phyloP scores from a whole-genome alignment of 352 stramenopile genomes.

The Globisporangium iwayamae region DNA sequence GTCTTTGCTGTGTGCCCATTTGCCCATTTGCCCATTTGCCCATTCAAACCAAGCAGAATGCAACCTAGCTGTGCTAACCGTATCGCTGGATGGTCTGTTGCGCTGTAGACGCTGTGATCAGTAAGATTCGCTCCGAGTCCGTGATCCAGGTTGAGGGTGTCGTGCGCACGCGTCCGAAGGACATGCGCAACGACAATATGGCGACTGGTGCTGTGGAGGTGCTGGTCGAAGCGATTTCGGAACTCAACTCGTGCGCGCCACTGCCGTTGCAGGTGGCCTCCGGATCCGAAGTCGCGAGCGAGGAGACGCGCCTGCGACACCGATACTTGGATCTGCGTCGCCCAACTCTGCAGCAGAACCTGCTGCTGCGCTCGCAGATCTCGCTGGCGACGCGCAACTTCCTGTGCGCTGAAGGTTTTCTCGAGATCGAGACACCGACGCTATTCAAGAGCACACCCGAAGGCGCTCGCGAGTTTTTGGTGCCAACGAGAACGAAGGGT shows the following conservation, averaged over 20 bases:
- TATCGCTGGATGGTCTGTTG: background rate
- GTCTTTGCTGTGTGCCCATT: background rate
- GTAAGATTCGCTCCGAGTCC: conserved; percentile 56
- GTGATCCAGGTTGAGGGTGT: conserved; percentile 64
- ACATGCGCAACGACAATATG: conserved; percentile 74
- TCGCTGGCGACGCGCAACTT: conserved; percentile 71
- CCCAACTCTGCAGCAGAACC: conserved; percentile 70
- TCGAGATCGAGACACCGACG: conserved; percentile 88
- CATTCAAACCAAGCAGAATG: background rate
- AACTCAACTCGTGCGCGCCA: conserved; percentile 59
- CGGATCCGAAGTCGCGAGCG: conserved; percentile 52
- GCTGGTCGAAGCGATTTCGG: conserved; percentile 50
- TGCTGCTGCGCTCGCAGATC: conserved; percentile 70
- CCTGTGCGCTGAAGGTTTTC: conserved; percentile 60
- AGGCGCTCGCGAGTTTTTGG: conserved; percentile 83
- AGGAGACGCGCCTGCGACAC: conserved; percentile 73
- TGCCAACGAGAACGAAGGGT: conserved; percentile 63
- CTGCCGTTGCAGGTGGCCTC: conserved; percentile 63
- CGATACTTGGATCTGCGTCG: conserved; percentile 82
- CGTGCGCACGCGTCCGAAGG: conserved; percentile 49
- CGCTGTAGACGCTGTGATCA: conserved; percentile 37
- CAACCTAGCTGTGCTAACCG: background rate
- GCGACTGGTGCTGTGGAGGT: conserved; percentile 74
- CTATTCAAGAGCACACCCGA: conserved; percentile 89
- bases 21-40: background rate